Base-by-base conservation (phyloP, 2,329 filamentous ascomycete species). In the Scedosporium boydii region DNA sequence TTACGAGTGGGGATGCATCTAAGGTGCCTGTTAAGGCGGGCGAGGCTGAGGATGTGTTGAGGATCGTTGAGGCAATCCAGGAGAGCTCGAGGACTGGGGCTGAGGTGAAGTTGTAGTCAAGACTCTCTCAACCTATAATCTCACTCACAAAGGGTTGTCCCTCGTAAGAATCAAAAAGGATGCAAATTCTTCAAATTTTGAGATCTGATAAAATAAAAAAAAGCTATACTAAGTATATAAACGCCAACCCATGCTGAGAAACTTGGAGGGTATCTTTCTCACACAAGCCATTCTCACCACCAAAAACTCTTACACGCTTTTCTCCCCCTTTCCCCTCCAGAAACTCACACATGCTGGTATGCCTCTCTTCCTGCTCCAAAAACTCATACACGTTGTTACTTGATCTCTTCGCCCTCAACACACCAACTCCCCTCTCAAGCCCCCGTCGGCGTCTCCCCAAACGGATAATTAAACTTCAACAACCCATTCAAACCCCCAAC, bases 391-490 rank as follows among this genome's bases (percentile, higher is more conserved):
- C 44, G 16, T 1, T 21, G 16, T 46, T 46, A 1, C 18, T 23
- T n/a, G 3, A 18, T 21, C 48, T 12, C 10, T 12, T 27, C n/a
- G 3, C 6, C 48, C 26, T 21, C 18, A 27, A n/a, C 21, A 53
- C 7, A 21, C n/a, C 48, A 53, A n/a, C 48, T 21, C n/a, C 48
- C n/a, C 48, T n/a, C 21, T 53, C 48, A 53, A 26, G 21, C 48
- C n/a, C 48, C 21, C 21, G 48, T 21, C n/a, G 48, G 48, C 48
- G 48, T 34, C 29, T 64, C 62, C 29, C 95, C 95, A 79, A 98
- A 98, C 0, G 93, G 93, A 76, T 96, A 91, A 73, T 99, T 99
- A 73, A 98, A 99, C 77, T 99, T 99, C 68, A 99, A 77, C 70
- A 98, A 73, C 9, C 91, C 91, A 71, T 96, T 99, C 70, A 99